Conservation (phyloP, 2,329 filamentous ascomycete genomes). For the Fusarium redolens region DNA sequence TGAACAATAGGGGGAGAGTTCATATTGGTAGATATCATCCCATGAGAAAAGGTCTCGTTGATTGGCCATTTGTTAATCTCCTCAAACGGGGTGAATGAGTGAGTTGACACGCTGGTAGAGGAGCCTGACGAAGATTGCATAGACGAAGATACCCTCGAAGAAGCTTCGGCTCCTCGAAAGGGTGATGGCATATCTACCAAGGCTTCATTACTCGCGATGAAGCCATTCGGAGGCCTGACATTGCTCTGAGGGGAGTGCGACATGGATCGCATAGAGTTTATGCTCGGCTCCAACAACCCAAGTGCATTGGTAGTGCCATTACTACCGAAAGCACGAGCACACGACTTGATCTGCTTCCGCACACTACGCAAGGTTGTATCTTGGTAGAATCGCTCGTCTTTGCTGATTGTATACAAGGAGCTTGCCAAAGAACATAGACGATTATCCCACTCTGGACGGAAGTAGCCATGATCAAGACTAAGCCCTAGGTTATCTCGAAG, state of each 20-base stretch:
- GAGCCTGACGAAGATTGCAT: conserved; percentile 40
- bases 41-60: conserved; percentile 38
- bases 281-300: conserved; percentile 29
- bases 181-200: conserved; percentile 21
- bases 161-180: conserved; percentile 30
- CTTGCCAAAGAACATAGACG: conserved; percentile 42
- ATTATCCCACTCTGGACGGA: conserved; percentile 39
- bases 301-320: conserved; percentile 32
- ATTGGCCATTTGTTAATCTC: conserved; percentile 44
- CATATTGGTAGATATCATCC: conserved; percentile 35
- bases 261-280: conserved; percentile 30
- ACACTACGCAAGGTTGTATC: conserved; percentile 37
- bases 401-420: conserved; percentile 44
- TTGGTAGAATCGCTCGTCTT: conserved; percentile 46
- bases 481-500: conserved; percentile 35
- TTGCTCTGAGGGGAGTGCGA: conserved; percentile 40
- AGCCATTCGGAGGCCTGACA: conserved; percentile 3
- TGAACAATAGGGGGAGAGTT: conserved; percentile 25
- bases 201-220: conserved; percentile 12
- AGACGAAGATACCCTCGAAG: conserved; percentile 36
- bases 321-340: conserved; percentile 37
- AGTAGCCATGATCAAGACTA: conserved; percentile 35
- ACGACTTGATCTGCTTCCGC: conserved; percentile 47
- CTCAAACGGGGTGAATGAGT: conserved; percentile 41
- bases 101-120: conserved; percentile 36